A percentile compares a stretch with the other conserved stretches of the same genome.
Evolutionary conservation across 2,329 filamentous ascomycete species (phyloP).

Genomic region (Beauveria sp.): DNA sequence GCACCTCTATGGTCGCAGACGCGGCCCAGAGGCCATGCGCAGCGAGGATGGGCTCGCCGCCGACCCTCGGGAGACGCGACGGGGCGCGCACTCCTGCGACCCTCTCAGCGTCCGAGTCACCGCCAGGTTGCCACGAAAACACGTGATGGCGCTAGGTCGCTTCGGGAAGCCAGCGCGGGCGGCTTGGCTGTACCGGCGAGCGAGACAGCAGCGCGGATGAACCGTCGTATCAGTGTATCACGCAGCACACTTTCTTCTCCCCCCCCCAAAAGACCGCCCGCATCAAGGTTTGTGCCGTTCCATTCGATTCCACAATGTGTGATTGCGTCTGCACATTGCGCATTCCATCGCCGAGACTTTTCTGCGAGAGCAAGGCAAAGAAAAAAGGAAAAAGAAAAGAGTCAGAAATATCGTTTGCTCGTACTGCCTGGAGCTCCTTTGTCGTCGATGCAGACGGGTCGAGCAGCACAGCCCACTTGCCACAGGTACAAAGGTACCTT

Average conservation of each 20-base stretch:
- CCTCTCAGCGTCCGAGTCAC: conserved; percentile 22
- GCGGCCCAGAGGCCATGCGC: background rate
- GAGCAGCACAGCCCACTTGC: too few species aligned
- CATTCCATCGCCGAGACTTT: background rate
- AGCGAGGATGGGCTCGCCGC: conserved; percentile 30
- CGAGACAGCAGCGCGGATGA: background rate
- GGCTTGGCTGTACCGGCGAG: background rate
- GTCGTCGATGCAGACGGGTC: too few species aligned
- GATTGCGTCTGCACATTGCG: conserved; percentile 2
- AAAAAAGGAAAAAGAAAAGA: background rate
- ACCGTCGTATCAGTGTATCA: background rate
- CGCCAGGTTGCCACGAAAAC: conserved; percentile 36
- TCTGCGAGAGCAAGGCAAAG: background rate
- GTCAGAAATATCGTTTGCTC: background rate
- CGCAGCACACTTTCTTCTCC: background rate
- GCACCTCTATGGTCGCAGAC: conserved; percentile 21
- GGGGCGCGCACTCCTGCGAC: conserved; percentile 31
- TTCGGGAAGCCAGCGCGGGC: background rate
- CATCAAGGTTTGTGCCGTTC: background rate
- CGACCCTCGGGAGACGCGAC: conserved; percentile 37
- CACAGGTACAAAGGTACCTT: background rate
- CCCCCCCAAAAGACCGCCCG: background rate
- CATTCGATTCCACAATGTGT: background rate
- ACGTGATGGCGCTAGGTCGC: conserved; percentile 26
- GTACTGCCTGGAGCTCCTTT: too few species aligned